Base-by-base conservation (phyloP, 257 asterid genomes). In the Agastache rugosa region DNA sequence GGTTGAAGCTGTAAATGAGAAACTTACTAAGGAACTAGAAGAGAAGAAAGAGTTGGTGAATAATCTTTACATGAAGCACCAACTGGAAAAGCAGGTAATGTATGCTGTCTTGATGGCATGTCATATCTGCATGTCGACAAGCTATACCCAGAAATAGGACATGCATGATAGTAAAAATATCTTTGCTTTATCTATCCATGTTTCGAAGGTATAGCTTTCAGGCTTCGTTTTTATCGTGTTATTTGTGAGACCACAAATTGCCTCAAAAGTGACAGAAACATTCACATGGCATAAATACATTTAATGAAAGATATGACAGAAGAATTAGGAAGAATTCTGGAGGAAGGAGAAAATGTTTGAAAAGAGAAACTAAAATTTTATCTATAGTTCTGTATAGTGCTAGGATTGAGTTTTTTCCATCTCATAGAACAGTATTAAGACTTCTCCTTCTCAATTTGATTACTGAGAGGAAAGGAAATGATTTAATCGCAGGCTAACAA, bases 41-140 rank as follows among this genome's bases (percentile, higher is more conserved):
- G 98, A 95, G 77, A 92, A 95, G 84, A 89, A 87, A 80, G 97
- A 90, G 77, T 69, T 88, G 84, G 85, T 89, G 47, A 89, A 78
- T 84, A 81, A 93, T 1, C 96, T 95, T 58, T 95, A 95, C 77
- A 55, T 79, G 44, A 92, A 92, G 85, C 94, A 88, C 87, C 97
- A 90, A 79, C 93, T 75, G 29, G 98, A 95, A 83, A 95, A 95
- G 82, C 99, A 95, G 99, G 99, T 89, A 77, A 73, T 16, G 1
- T 9, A 63, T 47, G 27, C 74, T 37, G 25, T 71, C 23, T 70
- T 51, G 19, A 8, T 66, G 41, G 19, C 27, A 44, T 25, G 9
- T 63, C 68, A 17, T 58, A 29, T 59, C 41, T 27, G 11, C 35
- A 27, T 59, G 37, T 25, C 17, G 1, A 11, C 37, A 23, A 17